Evolutionary conservation across 192 early-diverging fungal genomes (phyloP), one percentile per base, ranked within the genome.

Genomic region (Backusella westeae): DNA sequence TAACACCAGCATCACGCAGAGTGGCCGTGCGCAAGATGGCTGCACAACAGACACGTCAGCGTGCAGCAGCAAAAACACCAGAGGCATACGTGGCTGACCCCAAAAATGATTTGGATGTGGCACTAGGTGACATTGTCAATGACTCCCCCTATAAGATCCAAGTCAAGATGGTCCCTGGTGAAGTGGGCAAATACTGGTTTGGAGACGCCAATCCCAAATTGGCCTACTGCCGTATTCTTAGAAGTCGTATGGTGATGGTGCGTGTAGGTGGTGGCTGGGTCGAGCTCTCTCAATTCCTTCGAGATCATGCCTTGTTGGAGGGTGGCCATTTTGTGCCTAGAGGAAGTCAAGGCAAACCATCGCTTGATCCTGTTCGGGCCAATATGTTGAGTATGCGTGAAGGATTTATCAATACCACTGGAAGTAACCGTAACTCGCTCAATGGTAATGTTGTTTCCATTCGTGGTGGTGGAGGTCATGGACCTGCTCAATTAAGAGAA

Each of bases 231-330:
- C 89, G 89, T 71, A 88, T 90, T 42, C 70, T 91, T 49, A 75
- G 88, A 39, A 86, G 88, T 73, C 78, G 88, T 1, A 86, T 88
- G 85, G 89, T 91, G 35, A 91, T 91, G 90, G 90, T 91, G 32
- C 85, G 90, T 67, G 89, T 91, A 4, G 90, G 90, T 32, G 90
- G 90, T 73, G 90, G 89, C 59, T 90, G 89, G 89, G 84, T 80
- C 39, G 88, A 89, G 66, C 67, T 89, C 10, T 89, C 88, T 29
- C 86, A 87, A 81, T 89, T 79, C 29, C 36, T 79, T 35, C 34
- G 74, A 19, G 78, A 79, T 4, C 78, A 79, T 56, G 78, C 78
- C 3, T 52, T 79, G 19, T 23, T 79, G 26, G 78, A 79, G 71
- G 73, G 74, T 23, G 67, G 78, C 1, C 69, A 76, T 23, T 76